phyloP scores from a whole-genome alignment of 768 basidiomycete species.

The Lentinula sp. region DNA sequence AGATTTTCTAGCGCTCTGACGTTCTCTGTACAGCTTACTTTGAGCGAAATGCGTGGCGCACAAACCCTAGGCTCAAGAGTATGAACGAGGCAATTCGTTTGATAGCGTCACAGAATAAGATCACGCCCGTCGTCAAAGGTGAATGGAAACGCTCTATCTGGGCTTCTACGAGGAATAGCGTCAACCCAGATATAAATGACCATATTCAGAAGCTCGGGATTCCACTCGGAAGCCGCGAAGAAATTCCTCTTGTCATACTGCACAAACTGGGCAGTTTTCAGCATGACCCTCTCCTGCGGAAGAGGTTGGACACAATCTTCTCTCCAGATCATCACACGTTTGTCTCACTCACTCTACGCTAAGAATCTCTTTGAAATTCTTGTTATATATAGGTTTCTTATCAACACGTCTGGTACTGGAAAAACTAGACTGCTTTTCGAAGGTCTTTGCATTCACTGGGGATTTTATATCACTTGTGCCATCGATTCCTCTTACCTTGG shows the following conservation, averaged over 20 bases:
- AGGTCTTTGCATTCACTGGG: slow-evolving; percentile 8
- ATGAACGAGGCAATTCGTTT: not conserved
- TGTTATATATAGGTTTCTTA: not conserved
- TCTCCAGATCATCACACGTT: not conserved
- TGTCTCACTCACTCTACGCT: no score
- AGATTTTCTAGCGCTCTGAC: no score
- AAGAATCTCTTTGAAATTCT: no score
- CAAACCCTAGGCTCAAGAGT: not conserved
- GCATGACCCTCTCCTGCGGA: not conserved
- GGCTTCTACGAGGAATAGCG: not conserved
- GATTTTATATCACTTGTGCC: not conserved
- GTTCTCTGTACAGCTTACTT: not conserved
- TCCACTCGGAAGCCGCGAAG: not conserved
- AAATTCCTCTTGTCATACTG: not conserved
- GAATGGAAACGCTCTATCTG: not conserved
- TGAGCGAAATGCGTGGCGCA: not conserved
- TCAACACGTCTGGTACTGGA: slow-evolving; percentile 2
- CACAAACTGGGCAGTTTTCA: not conserved
- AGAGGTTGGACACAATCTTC: not conserved
- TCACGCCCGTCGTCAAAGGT: not conserved
- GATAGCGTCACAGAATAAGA: no score
- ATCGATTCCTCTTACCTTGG: not conserved
- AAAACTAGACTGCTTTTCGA: not conserved
- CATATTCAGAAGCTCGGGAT: not conserved
- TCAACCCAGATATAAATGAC: not conserved